Conservation (phyloP, 352 stramenopile species). For the Elongisporangium prolatum region DNA sequence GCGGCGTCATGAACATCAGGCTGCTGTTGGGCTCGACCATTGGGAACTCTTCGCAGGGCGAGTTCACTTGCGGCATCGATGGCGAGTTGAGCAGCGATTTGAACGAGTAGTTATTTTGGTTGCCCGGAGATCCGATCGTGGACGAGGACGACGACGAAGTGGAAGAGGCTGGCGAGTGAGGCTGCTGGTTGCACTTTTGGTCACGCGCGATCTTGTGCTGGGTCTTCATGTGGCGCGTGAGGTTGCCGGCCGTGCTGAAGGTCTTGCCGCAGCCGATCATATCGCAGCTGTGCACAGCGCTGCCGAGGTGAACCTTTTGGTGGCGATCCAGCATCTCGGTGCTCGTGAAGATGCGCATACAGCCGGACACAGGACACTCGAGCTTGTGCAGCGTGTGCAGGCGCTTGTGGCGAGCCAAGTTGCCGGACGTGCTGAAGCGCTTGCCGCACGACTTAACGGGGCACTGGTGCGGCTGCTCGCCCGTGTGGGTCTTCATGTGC, state of each 20-base stretch:
- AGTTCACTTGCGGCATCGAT: conserved; percentile 6
- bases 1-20: conserved; percentile 26
- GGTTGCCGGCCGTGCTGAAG: conserved; percentile 58
- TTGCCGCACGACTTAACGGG: conserved; percentile 49
- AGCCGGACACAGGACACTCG: conserved; percentile 34
- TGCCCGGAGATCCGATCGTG: background rate
- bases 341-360: conserved; percentile 42
- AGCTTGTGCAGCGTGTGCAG: conserved; percentile 51
- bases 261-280: conserved; percentile 46
- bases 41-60: conserved; percentile 25
- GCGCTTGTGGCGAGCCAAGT: conserved; percentile 59
- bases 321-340: conserved; percentile 46
- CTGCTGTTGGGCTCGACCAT: conserved; percentile 30
- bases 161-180: background rate
- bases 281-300: conserved; percentile 47
- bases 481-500: conserved; percentile 78
- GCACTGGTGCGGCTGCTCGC: conserved; percentile 63
- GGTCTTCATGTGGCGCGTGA: conserved; percentile 60
- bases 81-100: background rate
- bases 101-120: background rate
- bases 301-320: conserved; percentile 43
- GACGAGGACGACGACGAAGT: conserved; percentile 3
- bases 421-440: conserved; percentile 71
- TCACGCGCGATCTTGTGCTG: conserved; percentile 22
- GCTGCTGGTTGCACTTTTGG: background rate